phyloP scores from a whole-genome alignment of 768 basidiomycete species.

The Pholiota molesta region DNA sequence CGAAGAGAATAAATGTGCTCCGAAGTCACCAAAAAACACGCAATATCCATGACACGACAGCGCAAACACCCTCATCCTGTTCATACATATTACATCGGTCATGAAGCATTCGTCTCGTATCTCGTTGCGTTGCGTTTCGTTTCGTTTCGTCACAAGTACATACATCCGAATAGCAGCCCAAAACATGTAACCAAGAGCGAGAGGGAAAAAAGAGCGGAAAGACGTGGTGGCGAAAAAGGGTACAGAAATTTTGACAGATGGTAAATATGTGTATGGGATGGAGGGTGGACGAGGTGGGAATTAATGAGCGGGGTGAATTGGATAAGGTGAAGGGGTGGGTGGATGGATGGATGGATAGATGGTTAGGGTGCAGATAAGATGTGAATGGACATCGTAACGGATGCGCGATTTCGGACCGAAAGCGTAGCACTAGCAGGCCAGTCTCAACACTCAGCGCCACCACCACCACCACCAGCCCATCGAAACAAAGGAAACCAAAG shows the following conservation, averaged over 20 bases:
- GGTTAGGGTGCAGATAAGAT: background rate
- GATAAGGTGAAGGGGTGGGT: background rate
- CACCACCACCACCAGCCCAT: background rate
- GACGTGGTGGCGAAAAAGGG: no score
- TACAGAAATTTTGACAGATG: background rate
- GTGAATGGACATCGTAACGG: background rate
- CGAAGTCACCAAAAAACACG: no score
- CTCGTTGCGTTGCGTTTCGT: background rate
- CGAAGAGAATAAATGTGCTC: no score
- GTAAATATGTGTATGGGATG: background rate
- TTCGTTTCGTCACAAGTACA: slow-evolving; percentile 5
- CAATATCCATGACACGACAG: no score
- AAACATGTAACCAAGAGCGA: background rate
- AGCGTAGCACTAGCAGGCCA: background rate
- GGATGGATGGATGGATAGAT: background rate
- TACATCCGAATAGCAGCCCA: slow-evolving; percentile 1
- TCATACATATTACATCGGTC: no score
- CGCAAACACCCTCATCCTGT: no score
- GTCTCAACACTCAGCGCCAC: background rate
- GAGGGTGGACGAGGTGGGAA: no score
- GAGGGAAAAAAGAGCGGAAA: background rate
- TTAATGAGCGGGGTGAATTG: no score
- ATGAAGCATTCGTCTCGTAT: slow-evolving; percentile 2
- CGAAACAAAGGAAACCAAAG: no score
- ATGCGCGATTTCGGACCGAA: background rate